A percentile compares a stretch with the other conserved stretches of the same genome.
These are phyloP conservation scores for Daldinia caldariorum DNA, from an alignment of 495 filamentous ascomycete species.

Conservation along the genomic window DNA sequence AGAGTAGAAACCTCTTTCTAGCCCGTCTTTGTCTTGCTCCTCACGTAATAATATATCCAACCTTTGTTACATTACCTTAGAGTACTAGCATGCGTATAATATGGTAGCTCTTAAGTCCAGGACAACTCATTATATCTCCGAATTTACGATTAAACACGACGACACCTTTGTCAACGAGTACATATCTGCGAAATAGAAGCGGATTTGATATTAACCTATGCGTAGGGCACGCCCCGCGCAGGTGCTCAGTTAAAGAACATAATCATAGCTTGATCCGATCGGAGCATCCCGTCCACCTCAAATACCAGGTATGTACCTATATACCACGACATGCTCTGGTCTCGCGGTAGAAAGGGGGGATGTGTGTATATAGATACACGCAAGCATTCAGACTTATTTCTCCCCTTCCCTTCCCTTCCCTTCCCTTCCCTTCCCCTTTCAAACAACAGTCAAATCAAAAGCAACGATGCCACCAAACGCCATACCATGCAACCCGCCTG, in stretches of 20 bases:
- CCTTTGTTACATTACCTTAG: too few relatives aligned
- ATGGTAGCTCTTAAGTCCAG: too few relatives aligned
- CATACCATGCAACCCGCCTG: constrained; percentile 4
- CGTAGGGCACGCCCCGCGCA: neutral
- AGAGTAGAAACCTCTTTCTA: too few relatives aligned
- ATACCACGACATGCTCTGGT: neutral
- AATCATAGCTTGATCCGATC: neutral
- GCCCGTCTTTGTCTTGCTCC: too few relatives aligned
- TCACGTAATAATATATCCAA: too few relatives aligned
- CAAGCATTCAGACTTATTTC: neutral
- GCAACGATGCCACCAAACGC: constrained; percentile 1
- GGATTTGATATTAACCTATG: neutral
- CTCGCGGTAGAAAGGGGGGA: neutral
- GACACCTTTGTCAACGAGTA: neutral
- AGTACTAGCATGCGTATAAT: too few relatives aligned
- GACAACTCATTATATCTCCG: too few relatives aligned
- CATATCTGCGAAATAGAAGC: neutral
- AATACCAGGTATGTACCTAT: neutral
- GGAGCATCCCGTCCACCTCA: neutral
- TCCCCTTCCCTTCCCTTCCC: neutral
- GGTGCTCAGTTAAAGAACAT: neutral
- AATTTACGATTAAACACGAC: neutral
- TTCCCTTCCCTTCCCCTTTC: neutral
- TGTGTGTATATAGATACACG: neutral
- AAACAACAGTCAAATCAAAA: neutral